Conservation (phyloP, 129 eudicot species). For the Flaveria linearis region DNA sequence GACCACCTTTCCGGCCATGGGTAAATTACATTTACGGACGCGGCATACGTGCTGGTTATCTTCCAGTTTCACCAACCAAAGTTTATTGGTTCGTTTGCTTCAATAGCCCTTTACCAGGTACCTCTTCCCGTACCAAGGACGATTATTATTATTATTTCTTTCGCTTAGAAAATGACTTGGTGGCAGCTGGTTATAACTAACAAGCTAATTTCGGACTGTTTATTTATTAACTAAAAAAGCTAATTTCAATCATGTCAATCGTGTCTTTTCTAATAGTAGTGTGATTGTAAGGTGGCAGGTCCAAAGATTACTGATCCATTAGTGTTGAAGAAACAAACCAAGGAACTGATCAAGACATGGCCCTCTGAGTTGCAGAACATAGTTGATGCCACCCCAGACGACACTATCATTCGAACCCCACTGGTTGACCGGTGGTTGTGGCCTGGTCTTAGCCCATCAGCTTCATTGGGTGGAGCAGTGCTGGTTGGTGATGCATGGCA, state of each 20-base stretch:
- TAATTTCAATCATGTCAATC: not conserved
- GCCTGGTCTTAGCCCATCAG: conserved; percentile 77
- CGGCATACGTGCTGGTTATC: conserved; percentile 84
- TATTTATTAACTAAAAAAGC: not conserved
- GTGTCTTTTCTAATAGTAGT: conserved; percentile 3
- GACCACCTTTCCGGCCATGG: conserved; percentile 71
- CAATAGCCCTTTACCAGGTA: conserved; percentile 86
- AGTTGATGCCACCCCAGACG: conserved; percentile 63
- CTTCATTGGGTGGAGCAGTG: conserved; percentile 62
- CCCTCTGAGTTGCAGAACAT: conserved; percentile 58
- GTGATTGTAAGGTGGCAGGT: conserved; percentile 51
- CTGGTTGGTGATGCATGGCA: conserved; percentile 99
- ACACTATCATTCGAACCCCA: conserved; percentile 68
- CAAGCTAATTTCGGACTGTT: not conserved
- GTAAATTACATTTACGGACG: conserved; percentile 79
- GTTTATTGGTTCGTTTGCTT: conserved; percentile 94
- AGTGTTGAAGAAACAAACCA: conserved; percentile 57
- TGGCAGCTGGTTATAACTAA: not conserved
- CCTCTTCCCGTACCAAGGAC: not conserved
- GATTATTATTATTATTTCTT: not conserved
- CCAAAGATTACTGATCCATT: conserved; percentile 82
- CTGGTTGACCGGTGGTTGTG: conserved; percentile 90
- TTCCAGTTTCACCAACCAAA: conserved; percentile 82
- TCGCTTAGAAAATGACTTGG: not conserved
- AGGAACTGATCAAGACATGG: conserved; percentile 60